Percentiles rank a stretch among this genome's conserved stretches.
Evolutionary conservation across 106 monocot genomes (phyloP).

Genomic region (Dendrobium officinale): DNA sequence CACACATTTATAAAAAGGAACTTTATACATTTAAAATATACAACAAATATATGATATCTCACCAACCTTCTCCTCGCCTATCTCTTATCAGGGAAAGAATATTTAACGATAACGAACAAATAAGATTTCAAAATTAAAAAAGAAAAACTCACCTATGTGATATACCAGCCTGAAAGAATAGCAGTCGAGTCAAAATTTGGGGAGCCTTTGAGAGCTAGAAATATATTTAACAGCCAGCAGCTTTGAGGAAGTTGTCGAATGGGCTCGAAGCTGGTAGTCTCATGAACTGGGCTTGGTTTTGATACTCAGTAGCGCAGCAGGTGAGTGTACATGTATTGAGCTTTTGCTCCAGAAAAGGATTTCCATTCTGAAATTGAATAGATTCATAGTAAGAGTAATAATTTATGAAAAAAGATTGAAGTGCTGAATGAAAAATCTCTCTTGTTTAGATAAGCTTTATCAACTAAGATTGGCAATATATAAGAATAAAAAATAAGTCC

Average conservation of each 20-base stretch:
- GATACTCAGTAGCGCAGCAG: conserved; percentile 13
- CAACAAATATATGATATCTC: neutral
- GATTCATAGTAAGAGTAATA: neutral
- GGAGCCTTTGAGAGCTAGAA: neutral
- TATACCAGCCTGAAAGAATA: neutral
- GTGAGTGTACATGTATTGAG: neutral
- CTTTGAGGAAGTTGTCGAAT: conserved; percentile 22
- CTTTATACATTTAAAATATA: neutral
- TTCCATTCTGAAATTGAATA: conserved; percentile 9
- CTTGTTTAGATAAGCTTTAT: too few relatives aligned
- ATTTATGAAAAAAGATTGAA: neutral
- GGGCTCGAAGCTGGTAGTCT: conserved; percentile 20
- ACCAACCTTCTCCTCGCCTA: neutral
- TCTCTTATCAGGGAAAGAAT: neutral
- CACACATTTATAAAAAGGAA: neutral
- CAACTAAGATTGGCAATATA: too few relatives aligned
- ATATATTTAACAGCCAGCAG: conserved; percentile 10
- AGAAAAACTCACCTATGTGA: neutral
- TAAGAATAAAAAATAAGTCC: too few relatives aligned
- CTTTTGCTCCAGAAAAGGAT: conserved; percentile 12
- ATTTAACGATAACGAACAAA: neutral
- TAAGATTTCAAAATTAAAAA: neutral
- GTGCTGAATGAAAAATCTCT: too few relatives aligned
- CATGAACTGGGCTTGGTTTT: conserved; percentile 14
- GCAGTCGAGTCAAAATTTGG: neutral